Percentiles rank a stretch among this genome's conserved stretches.
phyloP scores from a whole-genome alignment of 768 basidiomycete genomes.

The Lentinula guzmanii region DNA sequence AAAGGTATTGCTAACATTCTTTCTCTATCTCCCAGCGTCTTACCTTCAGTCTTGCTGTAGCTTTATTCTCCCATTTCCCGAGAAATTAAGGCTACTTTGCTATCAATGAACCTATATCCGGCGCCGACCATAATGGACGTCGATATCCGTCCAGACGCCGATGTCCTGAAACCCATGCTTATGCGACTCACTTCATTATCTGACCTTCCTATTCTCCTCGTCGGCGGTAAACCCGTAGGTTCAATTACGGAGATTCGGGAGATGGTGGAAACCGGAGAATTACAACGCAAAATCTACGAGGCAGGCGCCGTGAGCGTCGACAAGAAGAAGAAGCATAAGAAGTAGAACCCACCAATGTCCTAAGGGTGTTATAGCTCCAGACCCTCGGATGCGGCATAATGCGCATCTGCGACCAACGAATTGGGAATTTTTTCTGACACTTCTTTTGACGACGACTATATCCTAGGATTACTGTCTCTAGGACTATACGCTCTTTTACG shows the following conservation, averaged over 20 bases:
- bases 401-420: not conserved
- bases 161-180: conserved; percentile 57
- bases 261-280: conserved; percentile 43
- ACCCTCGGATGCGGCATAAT: not conserved
- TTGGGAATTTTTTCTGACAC: not conserved
- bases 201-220: conserved; percentile 60
- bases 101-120: conserved; percentile 52
- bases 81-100: conserved; percentile 58
- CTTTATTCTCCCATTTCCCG: conserved; percentile 58
- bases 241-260: conserved; percentile 45
- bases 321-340: conserved; percentile 39
- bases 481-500: not conserved
- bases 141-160: conserved; percentile 66
- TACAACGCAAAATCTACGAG: conserved; percentile 40
- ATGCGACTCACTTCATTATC: conserved; percentile 48
- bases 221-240: conserved; percentile 59
- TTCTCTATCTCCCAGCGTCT: conserved; percentile 3
- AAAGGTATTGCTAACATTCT: conserved; percentile 36
- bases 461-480: not conserved
- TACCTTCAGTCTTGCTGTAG: conserved; percentile 26
- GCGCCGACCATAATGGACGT: conserved; percentile 64
- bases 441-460: not conserved
- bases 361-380: not conserved
- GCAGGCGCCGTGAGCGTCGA: conserved; percentile 56
- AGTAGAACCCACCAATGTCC: not conserved